Evolutionary conservation across 352 stramenopile genomes (phyloP), one percentile per base, ranked within the genome.

Genomic region (Pythium coloratum): DNA sequence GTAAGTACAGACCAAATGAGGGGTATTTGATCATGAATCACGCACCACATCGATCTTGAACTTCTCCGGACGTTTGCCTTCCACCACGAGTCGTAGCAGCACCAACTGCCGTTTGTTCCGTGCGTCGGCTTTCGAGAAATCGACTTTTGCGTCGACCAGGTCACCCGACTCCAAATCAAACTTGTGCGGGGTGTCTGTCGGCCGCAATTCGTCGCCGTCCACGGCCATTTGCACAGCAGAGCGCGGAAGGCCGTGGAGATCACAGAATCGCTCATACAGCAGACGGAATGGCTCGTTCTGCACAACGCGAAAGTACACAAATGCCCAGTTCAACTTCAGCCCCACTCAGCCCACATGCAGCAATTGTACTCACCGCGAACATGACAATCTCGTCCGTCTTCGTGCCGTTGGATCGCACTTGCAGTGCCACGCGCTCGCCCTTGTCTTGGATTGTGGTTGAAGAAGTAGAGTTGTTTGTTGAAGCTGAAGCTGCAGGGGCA

Each of bases 41-140:
- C 78, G 28, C 67, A 90, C 84, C 67, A 64, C 70, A 54, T 89
- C 84, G 59, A 92, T 92, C 47, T 82, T 86, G 63, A 91, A 92
- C 6, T 81, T 46, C 65, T 90, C 84, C 0, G 82, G 76, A 13
- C 77, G 76, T 58, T 71, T 77, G 32, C 80, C 78, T 44, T 85
- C 77, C 20, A 88, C 71, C 3, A 90, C 61, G 6, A 92, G 69
- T 2, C 75, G 71, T 33, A 92, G 55, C 5, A 82, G 82, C 28
- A 92, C 34, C 56, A 86, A 85, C 0, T 56, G 75, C 26, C 65
- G 59, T 54, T 89, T 90, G 56, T 85, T 84, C n/a, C 77, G 66
- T 4, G 69, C 55, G 36, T 76, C 63, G 38, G 87, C 78, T 64
- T 83, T 66, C 0, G 80, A 78, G 40, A 91, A 92, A 54, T 92